These are phyloP conservation scores for Camellia lanceoleosa DNA, from an alignment of 148 eudicot species.

Conservation along the genomic window DNA sequence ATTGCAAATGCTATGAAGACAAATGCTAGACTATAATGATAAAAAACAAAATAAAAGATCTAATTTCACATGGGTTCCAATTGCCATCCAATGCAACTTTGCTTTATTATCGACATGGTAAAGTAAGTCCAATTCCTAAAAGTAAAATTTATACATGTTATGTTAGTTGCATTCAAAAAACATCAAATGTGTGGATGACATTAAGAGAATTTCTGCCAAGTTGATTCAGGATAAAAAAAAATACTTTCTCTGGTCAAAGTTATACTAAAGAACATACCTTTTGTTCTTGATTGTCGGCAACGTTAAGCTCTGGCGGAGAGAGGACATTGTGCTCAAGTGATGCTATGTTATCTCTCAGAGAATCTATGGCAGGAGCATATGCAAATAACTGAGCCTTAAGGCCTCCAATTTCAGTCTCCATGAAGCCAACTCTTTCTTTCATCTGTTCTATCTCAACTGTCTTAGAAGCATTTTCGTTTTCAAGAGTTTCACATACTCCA, in stretches of 20 bases:
- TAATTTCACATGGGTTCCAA: neutral
- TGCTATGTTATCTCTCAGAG: conserved; percentile 55
- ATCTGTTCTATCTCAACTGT: conserved; percentile 55
- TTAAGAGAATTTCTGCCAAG: conserved; percentile 1
- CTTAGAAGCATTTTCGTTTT: conserved; percentile 46
- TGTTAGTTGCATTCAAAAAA: neutral
- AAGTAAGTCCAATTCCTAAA: neutral
- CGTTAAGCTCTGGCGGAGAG: conserved; percentile 36
- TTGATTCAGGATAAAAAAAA: neutral
- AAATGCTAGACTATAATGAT: neutral
- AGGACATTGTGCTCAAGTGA: conserved; percentile 58
- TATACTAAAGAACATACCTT: conserved; percentile 36
- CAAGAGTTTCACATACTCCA: conserved; percentile 59
- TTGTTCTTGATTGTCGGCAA: conserved; percentile 20
- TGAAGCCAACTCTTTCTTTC: conserved; percentile 48
- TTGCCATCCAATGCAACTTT: neutral
- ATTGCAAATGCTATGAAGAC: neutral
- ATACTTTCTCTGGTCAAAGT: neutral
- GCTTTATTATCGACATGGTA: neutral
- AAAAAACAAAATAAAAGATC: neutral
- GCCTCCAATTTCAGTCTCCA: conserved; percentile 59
- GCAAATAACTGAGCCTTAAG: conserved; percentile 64
- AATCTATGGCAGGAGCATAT: conserved; percentile 58
- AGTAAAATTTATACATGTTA: neutral
- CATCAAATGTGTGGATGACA: neutral